Base-by-base conservation (phyloP, 2,329 filamentous ascomycete species). In the Neocatenulostroma microsporum region DNA sequence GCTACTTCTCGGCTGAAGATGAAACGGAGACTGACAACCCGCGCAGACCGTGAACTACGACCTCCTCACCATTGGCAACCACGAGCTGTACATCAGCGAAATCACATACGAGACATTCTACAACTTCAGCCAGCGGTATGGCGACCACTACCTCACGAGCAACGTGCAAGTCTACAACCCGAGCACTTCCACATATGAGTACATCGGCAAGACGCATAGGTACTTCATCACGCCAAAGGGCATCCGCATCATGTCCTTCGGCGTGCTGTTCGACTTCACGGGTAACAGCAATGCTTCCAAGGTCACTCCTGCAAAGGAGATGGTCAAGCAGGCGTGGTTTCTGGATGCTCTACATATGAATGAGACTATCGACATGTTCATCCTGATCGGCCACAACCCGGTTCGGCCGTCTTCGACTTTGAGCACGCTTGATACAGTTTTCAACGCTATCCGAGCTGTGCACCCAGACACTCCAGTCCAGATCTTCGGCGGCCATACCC, bases 301-400 rank as follows among this genome's bases (percentile, higher is more conserved):
- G 41, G 70, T 80, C 20, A 76, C 72, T 27, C 70, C 69, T 20
- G 73, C 75, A 7, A 63, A 64, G 3, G 58, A 66, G 17, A 61
- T 71, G 49, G 64, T 72, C 19, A 62, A 72, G 36, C 63, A 80
- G 55, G 47, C 60, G 2, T 82, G 77, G 77, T 82, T 82, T 57
- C 53, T 63, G 7, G 63, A 76, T 29, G 73, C 74, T 11, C 60
- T 82, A 37, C 68, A 72, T 38, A 62, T 54, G 41, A 60, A 60
- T 3, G 57, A 77, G 27, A 70, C 75, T 3, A 69, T 82, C 27
- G 79, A 83, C 51, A 50, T 80, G 9, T 82, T 80, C 47, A 46
- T 82, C 14, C 57, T 83, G 9, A 64, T 78, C 25, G 78, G 78
- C 1, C 78, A 83, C 56, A 81, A 79, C 47, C 74, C 75, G 12